Evolutionary conservation across 2,329 filamentous ascomycete species (phyloP), one percentile per base, ranked within the genome.

Genomic region (Colletotrichum cordylinicola): DNA sequence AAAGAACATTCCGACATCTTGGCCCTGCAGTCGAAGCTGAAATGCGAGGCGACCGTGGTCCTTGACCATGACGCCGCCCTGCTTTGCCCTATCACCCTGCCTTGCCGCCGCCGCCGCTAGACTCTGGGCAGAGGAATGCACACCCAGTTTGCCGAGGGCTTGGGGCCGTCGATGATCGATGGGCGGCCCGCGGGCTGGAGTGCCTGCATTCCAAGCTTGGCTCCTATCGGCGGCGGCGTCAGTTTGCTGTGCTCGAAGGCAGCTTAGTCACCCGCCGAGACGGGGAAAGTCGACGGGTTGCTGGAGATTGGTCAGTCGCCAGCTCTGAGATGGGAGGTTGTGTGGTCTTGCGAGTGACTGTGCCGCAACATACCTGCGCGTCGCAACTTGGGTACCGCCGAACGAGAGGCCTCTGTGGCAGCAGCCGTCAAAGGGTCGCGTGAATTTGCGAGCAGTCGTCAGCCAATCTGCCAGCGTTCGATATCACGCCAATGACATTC

Each of bases 21-120:
- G 61, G 24, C 27, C 55, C 31, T 67, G 65, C 65, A 31, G n/a
- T 48, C 56, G 18, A 24, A 61, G 56, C 67, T 70, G 67, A 60
- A 62, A 29, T 58, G 43, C 58, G 27, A 69, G 70, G 73, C 73
- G 70, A 69, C 62, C 73, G 70, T 68, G 43, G 58, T 27, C 73
- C 70, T 73, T 43, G 64, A 65, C 56, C 33, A 16, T 24, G 31
- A 33, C 39, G 21, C 43, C n/a, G 65, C 71, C 67, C 67, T 67
- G 62, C 21, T 52, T 52, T 52, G 10, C 43, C 43, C 43, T 52
- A 52, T 52, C 43, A 52, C 43, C 43, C 43, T 52, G 0, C 43
- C 43, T 52, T 52, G 43, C 43, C n/a, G 43, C 24, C 24, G 39
- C 10, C 16, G 37, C 33, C 39, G 7, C 16, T 60, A 35, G 67